Percentiles rank a stretch among this genome's conserved stretches.
Conservation (phyloP, 2,329 filamentous ascomycete species). For the Aspergillus hortae region DNA sequence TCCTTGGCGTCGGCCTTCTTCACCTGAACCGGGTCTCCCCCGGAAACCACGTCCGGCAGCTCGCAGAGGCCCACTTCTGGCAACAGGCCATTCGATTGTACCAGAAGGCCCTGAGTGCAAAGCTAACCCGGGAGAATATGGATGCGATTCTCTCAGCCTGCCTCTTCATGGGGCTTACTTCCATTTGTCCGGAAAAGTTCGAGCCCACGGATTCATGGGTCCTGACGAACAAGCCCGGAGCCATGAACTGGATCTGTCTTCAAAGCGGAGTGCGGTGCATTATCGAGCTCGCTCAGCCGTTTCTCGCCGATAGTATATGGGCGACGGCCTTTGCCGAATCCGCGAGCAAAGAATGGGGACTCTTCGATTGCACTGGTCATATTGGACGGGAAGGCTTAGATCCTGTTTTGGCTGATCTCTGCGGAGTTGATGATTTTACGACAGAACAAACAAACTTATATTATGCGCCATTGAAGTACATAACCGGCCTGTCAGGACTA, state of each 20-base stretch:
- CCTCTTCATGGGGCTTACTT: conserved; percentile 28
- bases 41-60: conserved; percentile 8
- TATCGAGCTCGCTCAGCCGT: conserved; percentile 11
- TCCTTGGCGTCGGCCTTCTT: conserved; percentile 25
- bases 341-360: conserved; percentile 11
- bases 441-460: conserved; percentile 21
- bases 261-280: conserved; percentile 26
- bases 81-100: conserved; percentile 25
- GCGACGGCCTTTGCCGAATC: conserved; percentile 15
- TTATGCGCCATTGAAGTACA: conserved; percentile 18
- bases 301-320: conserved; percentile 25
- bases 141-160: conserved; percentile 27
- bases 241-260: conserved; percentile 30
- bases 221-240: conserved; percentile 18
- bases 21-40: conserved; percentile 25
- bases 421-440: conserved; percentile 22
- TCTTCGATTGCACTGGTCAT: conserved; percentile 12
- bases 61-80: conserved; percentile 29
- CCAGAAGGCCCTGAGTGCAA: conserved; percentile 19
- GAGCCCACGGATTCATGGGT: conserved; percentile 27
- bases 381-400: conserved; percentile 24
- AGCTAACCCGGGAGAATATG: conserved; percentile 18
- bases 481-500: conserved; percentile 17
- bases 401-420: conserved; percentile 25
- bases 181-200: conserved; percentile 21